Base-by-base conservation (phyloP, 192 early-diverging fungal genomes). In the Neocallimastix lanati region DNA sequence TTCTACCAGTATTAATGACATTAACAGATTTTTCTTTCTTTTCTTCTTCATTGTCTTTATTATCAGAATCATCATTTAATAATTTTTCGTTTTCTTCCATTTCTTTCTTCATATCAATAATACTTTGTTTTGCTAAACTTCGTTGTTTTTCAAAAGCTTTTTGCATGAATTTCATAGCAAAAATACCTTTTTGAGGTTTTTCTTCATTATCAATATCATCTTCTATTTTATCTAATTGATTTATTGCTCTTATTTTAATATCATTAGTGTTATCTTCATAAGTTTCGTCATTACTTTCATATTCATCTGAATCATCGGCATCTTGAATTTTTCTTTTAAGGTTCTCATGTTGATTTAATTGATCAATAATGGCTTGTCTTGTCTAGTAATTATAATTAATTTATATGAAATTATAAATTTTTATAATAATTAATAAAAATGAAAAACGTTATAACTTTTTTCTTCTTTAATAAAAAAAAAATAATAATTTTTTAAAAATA, bases 91-190 rank as follows among this genome's bases (percentile, higher is more conserved):
- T 40, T 36, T 76, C 50, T 28, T 83, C 82, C 40, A 81, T 37
- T 29, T 79, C 79, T 14, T n/a, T 76, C 25, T 29, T 81, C 83
- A 82, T 78, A 25, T 82, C 28, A 16, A 29, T 58, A 84, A 82
- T 36, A 36, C 77, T 29, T 78, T 77, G 29, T 18, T 38, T 33
- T 4, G 81, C 81, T 15, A 16, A 21, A 28, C 37, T 38, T 29
- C 29, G 4, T 78, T 84, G 28, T 27, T 81, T 36, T 37, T 84
- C 82, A 36, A 82, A 37, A 11, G 91, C 92, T 78, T 92, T 89
- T 85, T 94, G 93, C 98, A 99, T 99, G 82, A 99, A 99, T 87
- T 98, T 98, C 96, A 99, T 98, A 11, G 87, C 91, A 82, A 96
- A 93, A 28, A 99, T 79, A 35, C 95, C 95, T 85, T 94, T 97